Conservation (phyloP, 164 flowering plant species). For the Stephania yunnanensis region DNA sequence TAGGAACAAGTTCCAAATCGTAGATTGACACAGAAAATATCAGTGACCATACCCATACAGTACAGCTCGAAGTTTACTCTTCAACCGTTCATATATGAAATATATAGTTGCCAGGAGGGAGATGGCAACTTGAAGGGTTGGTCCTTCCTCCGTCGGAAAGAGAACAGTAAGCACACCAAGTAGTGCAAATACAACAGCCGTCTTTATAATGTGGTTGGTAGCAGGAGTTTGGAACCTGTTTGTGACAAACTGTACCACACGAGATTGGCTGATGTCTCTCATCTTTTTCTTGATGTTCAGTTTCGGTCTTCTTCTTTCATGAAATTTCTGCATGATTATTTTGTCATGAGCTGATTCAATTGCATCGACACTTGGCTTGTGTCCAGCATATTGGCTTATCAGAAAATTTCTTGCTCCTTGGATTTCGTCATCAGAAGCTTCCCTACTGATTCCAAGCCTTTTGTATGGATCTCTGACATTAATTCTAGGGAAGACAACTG, state of each 20-base stretch:
- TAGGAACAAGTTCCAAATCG: neutral
- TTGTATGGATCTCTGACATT: slow-evolving; percentile 83
- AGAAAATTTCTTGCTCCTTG: slow-evolving; percentile 91
- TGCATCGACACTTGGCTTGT: slow-evolving; percentile 84
- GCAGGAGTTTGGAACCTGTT: slow-evolving; percentile 78
- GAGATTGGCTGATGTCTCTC: slow-evolving; percentile 63
- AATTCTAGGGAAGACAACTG: slow-evolving; percentile 74
- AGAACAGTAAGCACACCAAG: slow-evolving; percentile 83
- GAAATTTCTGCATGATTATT: slow-evolving; percentile 89
- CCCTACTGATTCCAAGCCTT: slow-evolving; percentile 85
- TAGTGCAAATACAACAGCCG: slow-evolving; percentile 50
- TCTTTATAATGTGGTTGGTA: slow-evolving; percentile 52
- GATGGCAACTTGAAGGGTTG: slow-evolving; percentile 88
- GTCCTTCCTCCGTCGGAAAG: slow-evolving; percentile 95
- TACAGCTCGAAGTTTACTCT: slow-evolving; percentile 62
- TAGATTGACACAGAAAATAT: neutral
- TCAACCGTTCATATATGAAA: slow-evolving; percentile 71
- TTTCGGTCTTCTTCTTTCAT: slow-evolving; percentile 83
- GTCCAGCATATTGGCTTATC: slow-evolving; percentile 68
- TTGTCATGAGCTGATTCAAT: slow-evolving; percentile 97
- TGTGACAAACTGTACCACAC: slow-evolving; percentile 52
- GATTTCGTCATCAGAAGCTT: slow-evolving; percentile 94
- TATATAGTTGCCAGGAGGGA: slow-evolving; percentile 69
- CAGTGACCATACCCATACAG: slow-evolving; percentile 67
- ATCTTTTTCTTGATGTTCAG: slow-evolving; percentile 78